Evolutionary conservation across 164 flowering plant species (phyloP), one percentile per base, ranked within the genome.

Genomic region (Macadamia integrifolia): DNA sequence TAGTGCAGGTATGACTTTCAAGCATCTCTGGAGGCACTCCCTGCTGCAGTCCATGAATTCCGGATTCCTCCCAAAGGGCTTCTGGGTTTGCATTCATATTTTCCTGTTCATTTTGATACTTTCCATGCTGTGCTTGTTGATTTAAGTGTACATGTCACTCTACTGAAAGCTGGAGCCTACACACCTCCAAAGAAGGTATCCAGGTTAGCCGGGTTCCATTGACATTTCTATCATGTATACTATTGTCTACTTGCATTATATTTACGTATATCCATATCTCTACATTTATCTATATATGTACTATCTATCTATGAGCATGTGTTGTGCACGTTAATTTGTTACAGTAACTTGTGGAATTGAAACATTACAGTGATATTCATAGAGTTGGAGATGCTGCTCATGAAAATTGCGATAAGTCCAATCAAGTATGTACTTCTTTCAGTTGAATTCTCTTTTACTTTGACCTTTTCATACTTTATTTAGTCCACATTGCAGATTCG

Each of bases 21-120:
- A 71, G 81, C 74, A 69, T 80, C 82, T 72, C 57, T 84, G 66
- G 87, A 85, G 71, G 76, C 84, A 67, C 72, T 71, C 65, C 77
- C 94, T 80, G 89, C 90, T 72, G 85, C 98, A 53, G 81, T 86
- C 55, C 98, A 95, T 84, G 97, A 95, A 82, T 91, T 94, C 69
- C 84, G 98, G 28, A 80, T 94, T 71, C 97, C 99, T 80, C 89
- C 98, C 31, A 92, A 89, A 76, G 92, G 98, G 76, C 98, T 92
- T 76, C 74, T 88, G 13, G 99, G 98, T 65, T 68, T 95, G 83
- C 99, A 95, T 77, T 87, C 98, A 23, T 95, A 95, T 75, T 95
- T 97, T 67, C 99, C 98, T 64, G 86, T 95, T 66, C 88, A 88
- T 77, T 95, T 95, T 77, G 99, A 94, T 82, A 73, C 89, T 30